Percentiles rank a stretch among this genome's conserved stretches.
Evolutionary conservation across 2,329 filamentous ascomycete species (phyloP).

Genomic region (Lachnellula subtilissima): DNA sequence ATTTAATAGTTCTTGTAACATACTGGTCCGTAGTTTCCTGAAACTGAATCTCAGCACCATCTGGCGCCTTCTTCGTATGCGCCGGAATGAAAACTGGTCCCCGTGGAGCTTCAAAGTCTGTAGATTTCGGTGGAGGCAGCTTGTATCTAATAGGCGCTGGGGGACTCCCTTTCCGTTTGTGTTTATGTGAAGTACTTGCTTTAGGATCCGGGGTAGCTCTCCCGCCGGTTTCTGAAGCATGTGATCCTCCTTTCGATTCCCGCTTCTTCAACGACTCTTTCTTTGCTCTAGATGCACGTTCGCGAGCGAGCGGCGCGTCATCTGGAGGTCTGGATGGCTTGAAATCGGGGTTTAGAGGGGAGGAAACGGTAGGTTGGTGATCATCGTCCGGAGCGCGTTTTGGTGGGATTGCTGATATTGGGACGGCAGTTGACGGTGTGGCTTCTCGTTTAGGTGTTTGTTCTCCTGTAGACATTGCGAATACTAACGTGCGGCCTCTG

Average conservation of each 20-base stretch:
- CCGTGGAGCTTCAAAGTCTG: slow-evolving; percentile 56
- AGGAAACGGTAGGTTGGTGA: slow-evolving; percentile 66
- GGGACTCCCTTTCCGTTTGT: slow-evolving; percentile 36
- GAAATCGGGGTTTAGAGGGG: slow-evolving; percentile 67
- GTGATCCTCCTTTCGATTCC: slow-evolving; percentile 50
- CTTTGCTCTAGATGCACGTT: slow-evolving; percentile 45
- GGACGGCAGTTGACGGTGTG: slow-evolving; percentile 34
- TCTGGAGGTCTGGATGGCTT: slow-evolving; percentile 38
- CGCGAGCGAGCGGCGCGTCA: slow-evolving; percentile 26
- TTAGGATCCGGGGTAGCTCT: slow-evolving; percentile 56
- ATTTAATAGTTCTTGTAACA: slow-evolving; percentile 27
- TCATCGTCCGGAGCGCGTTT: slow-evolving; percentile 65
- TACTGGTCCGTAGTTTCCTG: slow-evolving; percentile 62
- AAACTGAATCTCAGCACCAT: slow-evolving; percentile 52
- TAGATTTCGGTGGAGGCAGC: slow-evolving; percentile 56
- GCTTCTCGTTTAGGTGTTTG: slow-evolving; percentile 39
- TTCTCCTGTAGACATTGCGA: slow-evolving; percentile 31
- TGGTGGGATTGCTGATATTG: slow-evolving; percentile 49
- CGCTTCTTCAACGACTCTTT: slow-evolving; percentile 67
- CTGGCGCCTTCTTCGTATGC: slow-evolving; percentile 46
- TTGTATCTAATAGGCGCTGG: slow-evolving; percentile 55
- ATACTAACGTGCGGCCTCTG: neutral
- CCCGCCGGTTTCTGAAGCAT: slow-evolving; percentile 42
- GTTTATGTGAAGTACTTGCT: slow-evolving; percentile 24
- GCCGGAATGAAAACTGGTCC: slow-evolving; percentile 53